A percentile compares a stretch with the other conserved stretches of the same genome.
phyloP scores from a whole-genome alignment of 1,284 basidiomycete species.

The Puccinia horiana region DNA sequence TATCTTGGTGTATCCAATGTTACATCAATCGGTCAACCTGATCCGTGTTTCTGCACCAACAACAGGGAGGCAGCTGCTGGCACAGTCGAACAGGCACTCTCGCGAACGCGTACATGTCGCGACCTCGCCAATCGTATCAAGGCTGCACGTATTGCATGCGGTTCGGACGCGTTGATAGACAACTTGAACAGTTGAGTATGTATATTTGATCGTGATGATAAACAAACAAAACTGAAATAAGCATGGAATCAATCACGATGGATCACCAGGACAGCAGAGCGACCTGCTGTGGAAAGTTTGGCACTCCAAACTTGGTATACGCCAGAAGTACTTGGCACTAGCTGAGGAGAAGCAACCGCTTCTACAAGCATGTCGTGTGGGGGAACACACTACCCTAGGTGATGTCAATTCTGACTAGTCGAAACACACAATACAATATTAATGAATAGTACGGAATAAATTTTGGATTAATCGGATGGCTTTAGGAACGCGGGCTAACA shows the following conservation, averaged over 20 bases:
- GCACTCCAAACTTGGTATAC: not conserved
- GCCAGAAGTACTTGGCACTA: not conserved
- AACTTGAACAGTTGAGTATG: not conserved
- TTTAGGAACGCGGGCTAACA: no score
- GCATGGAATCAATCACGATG: not conserved
- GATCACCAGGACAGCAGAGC: not conserved
- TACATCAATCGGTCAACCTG: no score
- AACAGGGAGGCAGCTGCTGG: not conserved
- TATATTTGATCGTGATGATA: not conserved
- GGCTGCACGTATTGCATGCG: no score
- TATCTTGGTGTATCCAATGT: not conserved
- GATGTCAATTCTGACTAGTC: no score
- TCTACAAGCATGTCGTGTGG: no score
- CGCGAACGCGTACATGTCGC: not conserved
- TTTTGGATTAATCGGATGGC: not conserved
- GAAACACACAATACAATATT: no score
- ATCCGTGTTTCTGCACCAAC: not conserved
- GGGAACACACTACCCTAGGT: no score
- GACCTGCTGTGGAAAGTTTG: not conserved
- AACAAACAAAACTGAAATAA: not conserved
- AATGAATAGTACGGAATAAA: not conserved
- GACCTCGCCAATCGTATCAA: not conserved
- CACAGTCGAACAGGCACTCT: not conserved
- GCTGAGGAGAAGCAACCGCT: conserved; percentile 6
- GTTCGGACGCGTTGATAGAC: no score